Conservation (phyloP, 306 rosid genomes). For the Castanea sativa region DNA sequence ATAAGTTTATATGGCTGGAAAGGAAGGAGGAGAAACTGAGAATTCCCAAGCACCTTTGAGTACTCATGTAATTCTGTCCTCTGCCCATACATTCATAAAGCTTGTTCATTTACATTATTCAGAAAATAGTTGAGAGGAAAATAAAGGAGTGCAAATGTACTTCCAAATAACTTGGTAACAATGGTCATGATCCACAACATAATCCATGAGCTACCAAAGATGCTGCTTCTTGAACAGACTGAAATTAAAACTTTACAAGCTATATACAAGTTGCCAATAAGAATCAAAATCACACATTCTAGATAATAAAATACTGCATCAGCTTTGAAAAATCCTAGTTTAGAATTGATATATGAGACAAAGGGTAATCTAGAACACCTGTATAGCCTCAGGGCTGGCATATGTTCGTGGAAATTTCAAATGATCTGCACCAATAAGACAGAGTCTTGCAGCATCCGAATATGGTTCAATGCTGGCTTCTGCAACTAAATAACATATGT, state of each 20-base stretch:
- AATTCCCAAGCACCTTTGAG: conserved; percentile 88
- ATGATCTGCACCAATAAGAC: conserved; percentile 95
- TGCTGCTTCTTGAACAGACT: not conserved
- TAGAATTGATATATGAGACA: conserved; percentile 19
- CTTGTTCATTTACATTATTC: not conserved
- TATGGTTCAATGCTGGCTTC: conserved; percentile 82
- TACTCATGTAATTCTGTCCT: conserved; percentile 91
- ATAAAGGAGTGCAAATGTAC: not conserved
- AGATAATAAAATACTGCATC: not conserved
- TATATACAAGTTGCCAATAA: not conserved
- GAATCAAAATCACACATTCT: not conserved
- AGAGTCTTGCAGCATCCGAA: conserved; percentile 81
- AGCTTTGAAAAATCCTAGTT: conserved; percentile 7
- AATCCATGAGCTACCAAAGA: not conserved
- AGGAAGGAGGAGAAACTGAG: conserved; percentile 81
- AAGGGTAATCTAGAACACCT: conserved; percentile 48
- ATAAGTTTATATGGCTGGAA: conserved; percentile 93
- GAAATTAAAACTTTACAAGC: not conserved
- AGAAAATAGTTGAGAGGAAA: not conserved
- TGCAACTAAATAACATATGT: conserved; percentile 91
- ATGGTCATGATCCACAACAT: not conserved
- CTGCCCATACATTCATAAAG: conserved; percentile 46
- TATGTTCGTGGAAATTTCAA: conserved; percentile 89
- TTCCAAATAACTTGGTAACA: not conserved
- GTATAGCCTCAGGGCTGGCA: conserved; percentile 94